A percentile compares a stretch with the other conserved stretches of the same genome.
Evolutionary conservation across 1,284 basidiomycete species (phyloP).

Genomic region (Sporisorium sorghi): DNA sequence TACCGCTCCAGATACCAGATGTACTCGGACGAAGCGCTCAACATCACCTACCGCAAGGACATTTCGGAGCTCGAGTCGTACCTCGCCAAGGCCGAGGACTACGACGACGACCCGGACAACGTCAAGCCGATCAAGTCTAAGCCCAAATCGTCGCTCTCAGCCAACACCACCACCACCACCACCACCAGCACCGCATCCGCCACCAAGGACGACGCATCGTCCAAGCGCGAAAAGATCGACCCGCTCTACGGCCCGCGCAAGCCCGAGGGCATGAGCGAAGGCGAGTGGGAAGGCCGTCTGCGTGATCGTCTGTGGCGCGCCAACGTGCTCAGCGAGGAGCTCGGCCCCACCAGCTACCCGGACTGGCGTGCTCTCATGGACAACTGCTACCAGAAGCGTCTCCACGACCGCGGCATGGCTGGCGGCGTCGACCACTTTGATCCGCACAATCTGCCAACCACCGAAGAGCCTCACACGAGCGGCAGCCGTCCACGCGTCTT

Average conservation of each 20-base stretch:
- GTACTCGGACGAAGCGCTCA: slow-evolving; percentile 69
- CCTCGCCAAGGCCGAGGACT: slow-evolving; percentile 54
- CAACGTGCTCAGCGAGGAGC: slow-evolving; percentile 61
- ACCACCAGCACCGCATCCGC: slow-evolving; percentile 12
- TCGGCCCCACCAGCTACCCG: slow-evolving; percentile 61
- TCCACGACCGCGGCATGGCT: slow-evolving; percentile 61
- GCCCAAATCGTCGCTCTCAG: slow-evolving; percentile 8
- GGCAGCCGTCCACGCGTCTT: slow-evolving; percentile 44
- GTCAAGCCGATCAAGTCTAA: slow-evolving; percentile 55
- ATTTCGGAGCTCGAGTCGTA: slow-evolving; percentile 55
- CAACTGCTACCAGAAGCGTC: slow-evolving; percentile 64
- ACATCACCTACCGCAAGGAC: slow-evolving; percentile 66
- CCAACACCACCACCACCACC: slow-evolving; percentile 15
- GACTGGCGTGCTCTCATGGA: slow-evolving; percentile 69
- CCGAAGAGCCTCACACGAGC: slow-evolving; percentile 42
- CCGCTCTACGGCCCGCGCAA: slow-evolving; percentile 62
- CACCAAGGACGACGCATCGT: slow-evolving; percentile 8
- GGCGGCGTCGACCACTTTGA: slow-evolving; percentile 61
- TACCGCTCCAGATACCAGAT: slow-evolving; percentile 65
- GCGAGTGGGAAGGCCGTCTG: slow-evolving; percentile 64
- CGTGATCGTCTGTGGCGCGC: slow-evolving; percentile 62
- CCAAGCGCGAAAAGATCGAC: slow-evolving; percentile 52
- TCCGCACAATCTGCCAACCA: slow-evolving; percentile 43
- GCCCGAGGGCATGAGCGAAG: slow-evolving; percentile 56
- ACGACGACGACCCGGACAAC: slow-evolving; percentile 67